Evolutionary conservation across 495 filamentous ascomycete species (phyloP).

Genomic region (Penicillium riverlandense): DNA sequence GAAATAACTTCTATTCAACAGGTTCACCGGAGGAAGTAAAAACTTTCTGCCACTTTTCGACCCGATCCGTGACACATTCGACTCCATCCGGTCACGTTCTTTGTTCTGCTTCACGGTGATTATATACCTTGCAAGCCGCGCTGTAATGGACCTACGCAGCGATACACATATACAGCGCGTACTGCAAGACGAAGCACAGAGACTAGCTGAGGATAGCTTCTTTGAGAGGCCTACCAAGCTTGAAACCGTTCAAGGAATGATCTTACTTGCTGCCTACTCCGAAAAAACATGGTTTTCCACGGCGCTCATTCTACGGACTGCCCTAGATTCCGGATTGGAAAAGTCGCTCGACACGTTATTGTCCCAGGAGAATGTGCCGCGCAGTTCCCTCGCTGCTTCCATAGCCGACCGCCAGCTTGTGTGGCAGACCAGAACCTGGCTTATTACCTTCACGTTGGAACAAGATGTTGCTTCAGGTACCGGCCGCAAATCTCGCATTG

Average conservation of each 20-base stretch:
- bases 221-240: conserved; percentile 37
- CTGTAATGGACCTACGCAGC: conserved; percentile 28
- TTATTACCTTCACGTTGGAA: conserved; percentile 36
- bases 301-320: conserved; percentile 35
- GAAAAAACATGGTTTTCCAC: conserved; percentile 42
- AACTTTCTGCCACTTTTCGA: conserved; percentile 35
- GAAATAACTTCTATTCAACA: conserved; percentile 4
- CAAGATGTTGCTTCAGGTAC: conserved; percentile 37
- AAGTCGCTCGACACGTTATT: conserved; percentile 34
- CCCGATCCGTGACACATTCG: conserved; percentile 38
- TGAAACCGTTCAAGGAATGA: conserved; percentile 39
- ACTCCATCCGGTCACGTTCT: conserved; percentile 35
- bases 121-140: conserved; percentile 35
- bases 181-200: conserved; percentile 35
- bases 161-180: conserved; percentile 37
- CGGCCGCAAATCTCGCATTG: conserved; percentile 35
- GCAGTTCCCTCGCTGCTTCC: conserved; percentile 32
- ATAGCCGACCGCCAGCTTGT: conserved; percentile 36
- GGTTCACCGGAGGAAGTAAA: conserved; percentile 33
- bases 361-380: conserved; percentile 26
- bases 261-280: conserved; percentile 35
- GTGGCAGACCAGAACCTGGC: conserved; percentile 36
- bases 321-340: conserved; percentile 34
- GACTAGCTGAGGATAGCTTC: conserved; percentile 37
- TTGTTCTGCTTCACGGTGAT: conserved; percentile 39